Evolutionary conservation across 139 green algal species (phyloP).

Genomic region (Ostreobium quekettii): DNA sequence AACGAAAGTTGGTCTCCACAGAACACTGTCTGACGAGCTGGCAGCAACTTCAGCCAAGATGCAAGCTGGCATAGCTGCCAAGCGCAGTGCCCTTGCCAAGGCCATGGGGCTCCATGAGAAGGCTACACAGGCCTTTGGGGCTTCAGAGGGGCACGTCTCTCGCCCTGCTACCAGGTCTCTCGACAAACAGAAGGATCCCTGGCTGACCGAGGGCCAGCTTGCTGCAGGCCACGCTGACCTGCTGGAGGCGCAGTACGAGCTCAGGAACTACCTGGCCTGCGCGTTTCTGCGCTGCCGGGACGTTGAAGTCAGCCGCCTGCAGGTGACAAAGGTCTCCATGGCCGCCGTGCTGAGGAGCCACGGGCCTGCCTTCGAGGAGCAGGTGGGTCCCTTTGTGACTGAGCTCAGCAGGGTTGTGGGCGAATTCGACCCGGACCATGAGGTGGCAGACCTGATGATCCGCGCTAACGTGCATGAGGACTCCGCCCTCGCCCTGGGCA

Average conservation of each 20-base stretch:
- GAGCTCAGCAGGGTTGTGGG: neutral
- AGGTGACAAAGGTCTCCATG: slow-evolving; percentile 5
- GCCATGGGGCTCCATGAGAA: neutral
- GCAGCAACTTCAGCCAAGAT: neutral
- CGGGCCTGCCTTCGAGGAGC: slow-evolving; percentile 3
- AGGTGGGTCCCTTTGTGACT: neutral
- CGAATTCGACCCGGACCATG: neutral
- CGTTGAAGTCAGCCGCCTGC: slow-evolving; percentile 1
- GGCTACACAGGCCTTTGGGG: too few species aligned
- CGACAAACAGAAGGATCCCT: too few species aligned
- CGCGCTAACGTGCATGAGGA: neutral
- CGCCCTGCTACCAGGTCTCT: too few species aligned
- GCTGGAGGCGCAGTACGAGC: neutral
- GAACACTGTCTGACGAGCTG: neutral
- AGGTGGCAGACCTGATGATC: slow-evolving; percentile 3
- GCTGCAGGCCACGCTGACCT: slow-evolving; percentile 9
- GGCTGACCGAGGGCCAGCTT: slow-evolving; percentile 16
- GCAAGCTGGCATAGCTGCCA: neutral
- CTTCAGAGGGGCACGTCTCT: too few species aligned
- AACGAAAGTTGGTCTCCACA: neutral
- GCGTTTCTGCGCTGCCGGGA: neutral
- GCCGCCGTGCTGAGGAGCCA: neutral
- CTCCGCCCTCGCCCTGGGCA: neutral
- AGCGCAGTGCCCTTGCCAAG: neutral
- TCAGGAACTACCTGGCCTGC: slow-evolving; percentile 10